Conservation (phyloP, 768 basidiomycete species). For the Leccinum fibrillosum region DNA sequence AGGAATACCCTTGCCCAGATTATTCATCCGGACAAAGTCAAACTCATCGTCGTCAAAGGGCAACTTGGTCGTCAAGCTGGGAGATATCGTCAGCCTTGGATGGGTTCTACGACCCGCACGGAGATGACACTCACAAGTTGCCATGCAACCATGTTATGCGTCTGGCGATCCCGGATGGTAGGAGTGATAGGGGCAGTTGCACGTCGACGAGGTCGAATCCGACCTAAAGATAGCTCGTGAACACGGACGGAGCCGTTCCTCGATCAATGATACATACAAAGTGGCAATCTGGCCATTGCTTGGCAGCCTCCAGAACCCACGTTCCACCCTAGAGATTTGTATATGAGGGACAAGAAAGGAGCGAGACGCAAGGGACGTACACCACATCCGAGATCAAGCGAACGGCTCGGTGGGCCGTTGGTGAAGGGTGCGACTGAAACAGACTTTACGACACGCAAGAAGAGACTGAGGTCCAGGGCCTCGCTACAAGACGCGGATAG, state of each 20-base stretch:
- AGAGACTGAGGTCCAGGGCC: slow-evolving; percentile 50
- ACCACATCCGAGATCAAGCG: slow-evolving; percentile 72
- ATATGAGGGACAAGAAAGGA: neutral
- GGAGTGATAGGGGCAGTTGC: slow-evolving; percentile 54
- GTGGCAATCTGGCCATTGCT: slow-evolving; percentile 61
- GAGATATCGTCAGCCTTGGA: neutral
- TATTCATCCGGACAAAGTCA: slow-evolving; percentile 73
- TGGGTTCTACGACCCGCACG: neutral
- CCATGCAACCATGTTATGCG: slow-evolving; percentile 74
- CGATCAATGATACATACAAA: slow-evolving; percentile 46
- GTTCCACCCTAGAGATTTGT: slow-evolving; percentile 49
- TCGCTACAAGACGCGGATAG: slow-evolving; percentile 38
- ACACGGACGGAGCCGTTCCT: neutral
- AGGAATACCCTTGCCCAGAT: slow-evolving; percentile 64
- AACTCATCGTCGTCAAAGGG: slow-evolving; percentile 84
- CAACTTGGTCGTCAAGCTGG: slow-evolving; percentile 67
- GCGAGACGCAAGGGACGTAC: slow-evolving; percentile 38
- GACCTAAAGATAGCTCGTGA: slow-evolving; percentile 42
- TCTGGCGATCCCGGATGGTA: slow-evolving; percentile 49
- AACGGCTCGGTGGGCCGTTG: slow-evolving; percentile 47
- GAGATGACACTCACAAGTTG: slow-evolving; percentile 57
- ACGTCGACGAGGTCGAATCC: slow-evolving; percentile 79
- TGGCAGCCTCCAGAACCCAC: slow-evolving; percentile 73
- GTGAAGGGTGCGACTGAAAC: slow-evolving; percentile 58
- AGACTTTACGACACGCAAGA: slow-evolving; percentile 47